A percentile compares a stretch with the other conserved stretches of the same genome.
Conservation (phyloP, 2,329 filamentous ascomycete species). For the Apiospora saccharicola region DNA sequence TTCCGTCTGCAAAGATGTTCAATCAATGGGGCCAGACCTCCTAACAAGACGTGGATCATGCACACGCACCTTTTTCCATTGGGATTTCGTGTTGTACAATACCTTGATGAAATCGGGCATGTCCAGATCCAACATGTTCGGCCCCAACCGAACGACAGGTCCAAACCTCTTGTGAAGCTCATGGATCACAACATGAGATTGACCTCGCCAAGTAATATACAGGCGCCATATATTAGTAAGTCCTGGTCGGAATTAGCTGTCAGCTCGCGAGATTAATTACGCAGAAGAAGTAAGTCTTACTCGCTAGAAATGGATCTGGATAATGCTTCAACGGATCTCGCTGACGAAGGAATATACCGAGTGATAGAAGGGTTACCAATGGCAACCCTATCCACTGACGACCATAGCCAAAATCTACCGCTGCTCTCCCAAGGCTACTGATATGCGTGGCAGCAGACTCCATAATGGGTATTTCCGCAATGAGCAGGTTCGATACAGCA, state of each 20-base stretch:
- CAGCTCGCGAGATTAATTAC: not conserved
- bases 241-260: not conserved
- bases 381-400: not conserved
- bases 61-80: slow-evolving; percentile 40
- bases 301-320: not conserved
- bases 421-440: not conserved
- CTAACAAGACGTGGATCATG: not conserved
- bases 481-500: not conserved
- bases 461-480: not conserved
- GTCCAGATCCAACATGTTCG: slow-evolving; percentile 48
- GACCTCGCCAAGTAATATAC: not conserved
- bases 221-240: not conserved
- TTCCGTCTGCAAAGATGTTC: not conserved
- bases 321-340: not conserved
- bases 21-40: not conserved
- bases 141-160: slow-evolving; percentile 50
- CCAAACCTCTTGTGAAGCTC: slow-evolving; percentile 47
- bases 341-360: not conserved
- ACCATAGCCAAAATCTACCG: not conserved
- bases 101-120: slow-evolving; percentile 46
- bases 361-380: not conserved
- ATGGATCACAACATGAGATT: not conserved
- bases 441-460: not conserved
- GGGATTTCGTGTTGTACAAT: slow-evolving; percentile 44
- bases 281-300: not conserved